Evolutionary conservation across 768 basidiomycete genomes (phyloP), one percentile per base, ranked within the genome.

Genomic region (Auriculariales sp.): DNA sequence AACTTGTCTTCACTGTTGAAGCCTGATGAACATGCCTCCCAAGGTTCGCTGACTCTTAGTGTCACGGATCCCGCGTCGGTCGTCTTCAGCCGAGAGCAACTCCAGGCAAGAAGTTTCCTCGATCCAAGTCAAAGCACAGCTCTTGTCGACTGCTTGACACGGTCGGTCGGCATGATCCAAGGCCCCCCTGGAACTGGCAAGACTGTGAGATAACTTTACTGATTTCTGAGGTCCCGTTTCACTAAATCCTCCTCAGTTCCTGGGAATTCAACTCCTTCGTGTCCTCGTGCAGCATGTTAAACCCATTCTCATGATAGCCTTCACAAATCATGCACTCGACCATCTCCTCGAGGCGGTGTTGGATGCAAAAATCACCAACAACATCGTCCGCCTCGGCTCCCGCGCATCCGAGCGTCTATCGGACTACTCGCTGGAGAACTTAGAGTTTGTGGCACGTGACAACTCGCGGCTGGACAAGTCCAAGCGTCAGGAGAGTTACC

Each of bases 101-200:
- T 86, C n/a, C 62, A 53, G 34, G 52, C 56, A 15, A 24, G 39
- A 24, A 84, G 79, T 56, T 64, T 71, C 4, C 66, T 89, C 27
- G 86, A 89, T 54, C 67, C 73, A 0, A 82, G 80, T 59, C 86
- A 89, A 58, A 78, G 72, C 0, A 78, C 83, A 49, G 79, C 85
- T 1, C 66, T 88, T 2, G 59, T 89, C 3, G 73, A 79, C 50
- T 66, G 75, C 0, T 59, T 87, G 30, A 73, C 70, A 0, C 62
- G 75, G 46, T 80, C 85, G 55, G 59, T 87, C 0, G 67, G 74
- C 0, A 61, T 88, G 44, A 81, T 89, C 32, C 83, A 88, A 64
- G 86, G 85, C 39, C 84, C 84, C 24, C 85, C 84, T 1, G 85
- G 84, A 1, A 86, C 84, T 0, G 85, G 84, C 53, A 85, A 85